Percentiles rank a stretch among this genome's conserved stretches.
Conservation (phyloP, 768 basidiomycete genomes). For the Boletus coccyginus region DNA sequence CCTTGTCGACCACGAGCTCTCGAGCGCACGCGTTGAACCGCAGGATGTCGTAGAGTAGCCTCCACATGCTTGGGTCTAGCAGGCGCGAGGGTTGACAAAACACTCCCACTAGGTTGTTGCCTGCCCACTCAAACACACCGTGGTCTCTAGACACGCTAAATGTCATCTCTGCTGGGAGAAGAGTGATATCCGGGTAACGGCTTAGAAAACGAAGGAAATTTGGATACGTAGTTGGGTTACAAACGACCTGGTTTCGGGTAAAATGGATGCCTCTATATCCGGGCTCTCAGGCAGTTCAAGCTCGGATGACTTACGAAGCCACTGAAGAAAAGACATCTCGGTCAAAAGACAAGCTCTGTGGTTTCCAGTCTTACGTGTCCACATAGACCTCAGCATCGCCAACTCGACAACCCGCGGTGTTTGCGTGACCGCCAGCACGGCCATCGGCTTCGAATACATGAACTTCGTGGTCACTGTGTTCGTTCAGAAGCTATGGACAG, state of each 20-base stretch:
- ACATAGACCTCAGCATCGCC: constrained; percentile 38
- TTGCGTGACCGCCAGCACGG: constrained; percentile 52
- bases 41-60: constrained; percentile 67
- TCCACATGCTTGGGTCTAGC: constrained; percentile 65
- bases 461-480: constrained; percentile 70
- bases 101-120: constrained; percentile 53
- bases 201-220: constrained; percentile 55
- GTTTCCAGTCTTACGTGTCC: constrained; percentile 57
- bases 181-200: constrained; percentile 43
- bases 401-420: constrained; percentile 9
- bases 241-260: constrained; percentile 53
- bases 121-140: constrained; percentile 69
- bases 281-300: background rate
- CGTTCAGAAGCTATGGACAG: constrained; percentile 56
- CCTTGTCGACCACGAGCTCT: constrained; percentile 37
- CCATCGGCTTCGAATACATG: constrained; percentile 69
- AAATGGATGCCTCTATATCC: background rate
- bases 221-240: constrained; percentile 74
- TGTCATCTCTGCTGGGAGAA: constrained; percentile 69
- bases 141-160: constrained; percentile 72
- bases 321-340: constrained; percentile 28
- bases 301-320: constrained; percentile 47
- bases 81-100: constrained; percentile 67
- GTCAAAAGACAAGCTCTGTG: background rate
- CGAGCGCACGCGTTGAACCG: constrained; percentile 72